phyloP scores from a whole-genome alignment of 192 early-diverging fungal genomes.

The Coemansia sp. region DNA sequence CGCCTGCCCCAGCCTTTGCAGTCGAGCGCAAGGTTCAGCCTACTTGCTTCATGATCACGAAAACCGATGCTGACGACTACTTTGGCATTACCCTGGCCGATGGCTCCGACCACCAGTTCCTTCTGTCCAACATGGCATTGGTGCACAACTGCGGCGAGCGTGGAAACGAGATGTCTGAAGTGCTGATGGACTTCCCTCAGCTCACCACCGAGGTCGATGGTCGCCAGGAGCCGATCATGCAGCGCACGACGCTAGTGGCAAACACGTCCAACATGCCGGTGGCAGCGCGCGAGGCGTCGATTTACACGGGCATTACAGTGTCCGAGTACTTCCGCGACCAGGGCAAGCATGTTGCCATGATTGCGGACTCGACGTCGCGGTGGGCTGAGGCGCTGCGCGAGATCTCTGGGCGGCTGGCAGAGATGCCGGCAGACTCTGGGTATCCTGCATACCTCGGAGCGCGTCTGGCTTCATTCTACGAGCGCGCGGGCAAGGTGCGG shows the following conservation, averaged over 20 bases:
- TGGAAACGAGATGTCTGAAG: constrained; percentile 99
- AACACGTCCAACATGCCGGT: constrained; percentile 99
- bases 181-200: constrained; percentile 99
- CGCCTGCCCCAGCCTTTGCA: neutral
- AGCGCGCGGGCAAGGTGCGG: constrained; percentile 96
- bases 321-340: constrained; percentile 99
- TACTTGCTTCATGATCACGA: neutral
- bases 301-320: constrained; percentile 99
- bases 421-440: constrained; percentile 98
- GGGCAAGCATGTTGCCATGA: constrained; percentile 99
- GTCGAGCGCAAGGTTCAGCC: neutral
- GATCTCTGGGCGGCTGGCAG: constrained; percentile 99
- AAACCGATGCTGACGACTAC: constrained; percentile 18
- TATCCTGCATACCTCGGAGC: constrained; percentile 99
- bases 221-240: constrained; percentile 98
- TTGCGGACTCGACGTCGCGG: constrained; percentile 99
- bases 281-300: constrained; percentile 98
- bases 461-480: constrained; percentile 99
- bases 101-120: constrained; percentile 47
- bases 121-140: constrained; percentile 50
- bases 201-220: constrained; percentile 91
- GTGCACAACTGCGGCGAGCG: constrained; percentile 79
- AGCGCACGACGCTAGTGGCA: constrained; percentile 97
- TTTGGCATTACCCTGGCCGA: constrained; percentile 29
- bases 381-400: constrained; percentile 99